Evolutionary conservation across 176 grass and related monocot species (phyloP).

Genomic region (Paspalum vaginatum): DNA sequence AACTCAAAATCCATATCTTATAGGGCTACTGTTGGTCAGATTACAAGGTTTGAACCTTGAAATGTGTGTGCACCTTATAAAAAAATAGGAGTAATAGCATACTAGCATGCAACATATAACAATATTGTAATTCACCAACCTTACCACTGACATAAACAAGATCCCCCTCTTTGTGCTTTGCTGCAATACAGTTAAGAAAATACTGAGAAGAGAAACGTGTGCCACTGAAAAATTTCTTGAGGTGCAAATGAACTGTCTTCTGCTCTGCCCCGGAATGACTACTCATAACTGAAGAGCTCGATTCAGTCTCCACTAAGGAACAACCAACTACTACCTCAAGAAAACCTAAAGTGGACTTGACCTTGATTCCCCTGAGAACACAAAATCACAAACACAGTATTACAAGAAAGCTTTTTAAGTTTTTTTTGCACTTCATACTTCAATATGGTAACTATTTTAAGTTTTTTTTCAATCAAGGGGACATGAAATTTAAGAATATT

Average conservation of each 20-base stretch:
- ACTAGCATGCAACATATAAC: slow-evolving; percentile 30
- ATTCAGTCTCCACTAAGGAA: slow-evolving; percentile 52
- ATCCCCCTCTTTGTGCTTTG: slow-evolving; percentile 84
- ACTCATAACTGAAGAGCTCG: slow-evolving; percentile 53
- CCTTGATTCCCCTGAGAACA: slow-evolving; percentile 66
- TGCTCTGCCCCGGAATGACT: slow-evolving; percentile 37
- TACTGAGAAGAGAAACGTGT: slow-evolving; percentile 55
- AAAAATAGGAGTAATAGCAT: background rate
- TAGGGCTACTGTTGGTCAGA: no score
- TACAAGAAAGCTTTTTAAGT: slow-evolving; percentile 28
- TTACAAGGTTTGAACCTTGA: no score
- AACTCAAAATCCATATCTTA: no score
- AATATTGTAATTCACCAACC: slow-evolving; percentile 62
- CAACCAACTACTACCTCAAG: slow-evolving; percentile 78
- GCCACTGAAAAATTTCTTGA: slow-evolving; percentile 80
- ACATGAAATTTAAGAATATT: slow-evolving; percentile 21
- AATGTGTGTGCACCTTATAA: no score
- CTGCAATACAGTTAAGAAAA: slow-evolving; percentile 76
- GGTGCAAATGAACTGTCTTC: slow-evolving; percentile 82
- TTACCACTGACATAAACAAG: slow-evolving; percentile 91
- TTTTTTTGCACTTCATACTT: no score
- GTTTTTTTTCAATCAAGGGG: slow-evolving; percentile 3
- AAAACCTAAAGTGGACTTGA: slow-evolving; percentile 57
- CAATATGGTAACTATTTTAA: slow-evolving; percentile 7
- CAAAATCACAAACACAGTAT: slow-evolving; percentile 3